Conservation (phyloP, 306 rosid species). For the Cucurbita moschata region DNA sequence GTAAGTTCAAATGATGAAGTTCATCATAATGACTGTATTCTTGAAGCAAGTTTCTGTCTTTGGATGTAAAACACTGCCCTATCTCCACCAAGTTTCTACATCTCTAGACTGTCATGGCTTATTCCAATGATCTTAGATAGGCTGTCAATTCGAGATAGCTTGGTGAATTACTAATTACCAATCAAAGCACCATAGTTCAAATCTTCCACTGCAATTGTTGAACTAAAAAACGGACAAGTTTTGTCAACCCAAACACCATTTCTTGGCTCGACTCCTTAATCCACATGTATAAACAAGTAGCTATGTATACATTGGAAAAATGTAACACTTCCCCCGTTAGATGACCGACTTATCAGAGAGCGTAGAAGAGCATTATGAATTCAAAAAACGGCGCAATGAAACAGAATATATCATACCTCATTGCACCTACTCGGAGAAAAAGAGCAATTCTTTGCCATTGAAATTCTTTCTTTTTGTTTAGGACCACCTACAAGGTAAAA, state of each 20-base stretch:
- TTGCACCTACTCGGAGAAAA: constrained; percentile 69
- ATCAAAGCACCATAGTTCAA: too few relatives aligned
- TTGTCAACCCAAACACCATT: not conserved
- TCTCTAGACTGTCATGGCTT: not conserved
- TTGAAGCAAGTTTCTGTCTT: not conserved
- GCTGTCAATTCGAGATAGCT: too few relatives aligned
- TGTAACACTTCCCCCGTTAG: not conserved
- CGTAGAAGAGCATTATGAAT: not conserved
- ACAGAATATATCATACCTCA: constrained; percentile 38
- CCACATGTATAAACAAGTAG: not conserved
- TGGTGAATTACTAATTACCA: too few relatives aligned
- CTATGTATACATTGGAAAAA: not conserved
- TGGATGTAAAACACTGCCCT: not conserved
- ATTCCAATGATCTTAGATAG: too few relatives aligned
- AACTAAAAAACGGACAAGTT: not conserved
- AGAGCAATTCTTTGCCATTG: constrained; percentile 78
- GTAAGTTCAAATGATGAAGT: not conserved
- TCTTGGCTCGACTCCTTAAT: too few relatives aligned
- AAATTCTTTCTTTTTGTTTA: constrained; percentile 68
- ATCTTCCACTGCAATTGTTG: too few relatives aligned
- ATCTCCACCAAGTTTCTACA: not conserved
- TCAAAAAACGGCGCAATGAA: not conserved
- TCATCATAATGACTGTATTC: not conserved
- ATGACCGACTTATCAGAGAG: not conserved
- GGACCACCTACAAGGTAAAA: constrained; percentile 47